These are phyloP conservation scores for Larix kaempferi DNA, from an alignment of 75 land plant species.

Conservation along the genomic window DNA sequence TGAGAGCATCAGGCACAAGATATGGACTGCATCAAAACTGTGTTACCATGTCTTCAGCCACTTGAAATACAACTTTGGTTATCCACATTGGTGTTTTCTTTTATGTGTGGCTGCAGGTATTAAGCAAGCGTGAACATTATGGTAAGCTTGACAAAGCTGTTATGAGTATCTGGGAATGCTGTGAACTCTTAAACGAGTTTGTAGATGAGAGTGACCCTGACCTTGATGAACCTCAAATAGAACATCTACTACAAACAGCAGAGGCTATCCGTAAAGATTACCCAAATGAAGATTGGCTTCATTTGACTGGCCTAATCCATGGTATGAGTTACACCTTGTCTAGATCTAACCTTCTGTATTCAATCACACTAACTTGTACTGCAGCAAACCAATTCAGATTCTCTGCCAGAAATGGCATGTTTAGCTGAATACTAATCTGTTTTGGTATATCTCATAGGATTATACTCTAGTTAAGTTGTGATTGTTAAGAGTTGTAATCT, in stretches of 20 bases:
- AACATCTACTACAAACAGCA: slow-evolving; percentile 78
- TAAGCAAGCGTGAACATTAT: slow-evolving; percentile 63
- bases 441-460: not conserved
- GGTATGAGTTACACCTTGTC: slow-evolving; percentile 29
- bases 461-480: not conserved
- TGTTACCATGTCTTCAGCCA: not conserved
- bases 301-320: slow-evolving; percentile 81
- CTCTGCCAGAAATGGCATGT: not conserved
- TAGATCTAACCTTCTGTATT: not conserved
- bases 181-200: slow-evolving; percentile 70
- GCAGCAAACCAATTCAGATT: not conserved
- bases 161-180: slow-evolving; percentile 95
- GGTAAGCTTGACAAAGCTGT: slow-evolving; percentile 45
- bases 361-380: not conserved
- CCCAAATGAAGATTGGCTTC: slow-evolving; percentile 87
- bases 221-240: slow-evolving; percentile 86
- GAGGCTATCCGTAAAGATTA: slow-evolving; percentile 83
- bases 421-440: not conserved
- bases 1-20: not conserved
- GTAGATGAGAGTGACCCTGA: slow-evolving; percentile 89
- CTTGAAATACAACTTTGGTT: not conserved
- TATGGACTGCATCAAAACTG: not conserved
- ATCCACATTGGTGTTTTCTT: not conserved
- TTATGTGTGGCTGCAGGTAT: slow-evolving; percentile 38
- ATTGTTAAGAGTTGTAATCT: too few species aligned